Evolutionary conservation across 2,329 filamentous ascomycete species (phyloP).

Genomic region (Beauveria sp.): DNA sequence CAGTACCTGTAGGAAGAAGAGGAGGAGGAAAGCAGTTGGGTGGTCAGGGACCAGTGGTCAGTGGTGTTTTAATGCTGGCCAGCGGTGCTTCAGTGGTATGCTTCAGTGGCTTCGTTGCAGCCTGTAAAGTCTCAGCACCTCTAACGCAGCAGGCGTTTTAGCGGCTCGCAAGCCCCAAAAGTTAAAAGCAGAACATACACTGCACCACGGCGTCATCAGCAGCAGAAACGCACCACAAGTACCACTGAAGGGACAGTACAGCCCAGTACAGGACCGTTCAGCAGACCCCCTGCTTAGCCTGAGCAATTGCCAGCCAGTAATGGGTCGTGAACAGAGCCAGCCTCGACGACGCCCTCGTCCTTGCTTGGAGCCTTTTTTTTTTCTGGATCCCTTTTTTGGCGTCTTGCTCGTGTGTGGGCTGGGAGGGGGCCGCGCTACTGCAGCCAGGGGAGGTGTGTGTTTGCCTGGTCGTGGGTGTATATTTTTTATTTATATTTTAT

Average conservation of each 20-base stretch:
- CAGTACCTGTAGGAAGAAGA: no score
- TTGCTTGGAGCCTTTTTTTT: slow-evolving; percentile 4
- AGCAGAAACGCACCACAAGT: no score
- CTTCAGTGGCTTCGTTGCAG: no score
- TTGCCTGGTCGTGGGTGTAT: background rate
- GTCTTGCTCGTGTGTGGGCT: slow-evolving; percentile 1
- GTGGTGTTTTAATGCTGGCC: no score
- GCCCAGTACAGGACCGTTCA: background rate
- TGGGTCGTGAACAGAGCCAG: background rate
- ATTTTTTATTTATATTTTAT: background rate
- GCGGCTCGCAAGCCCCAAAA: no score
- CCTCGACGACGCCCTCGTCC: background rate
- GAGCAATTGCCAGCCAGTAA: background rate
- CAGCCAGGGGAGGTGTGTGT: background rate
- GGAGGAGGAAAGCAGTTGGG: no score
- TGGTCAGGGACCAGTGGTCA: no score
- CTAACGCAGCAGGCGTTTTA: no score
- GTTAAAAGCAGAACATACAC: no score
- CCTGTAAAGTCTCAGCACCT: no score
- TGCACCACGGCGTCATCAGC: no score
- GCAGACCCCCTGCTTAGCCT: background rate
- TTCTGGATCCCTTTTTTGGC: slow-evolving; percentile 2
- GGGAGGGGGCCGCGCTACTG: background rate
- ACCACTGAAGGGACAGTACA: background rate
- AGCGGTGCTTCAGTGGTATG: no score